Base-by-base conservation (phyloP, 2,329 filamentous ascomycete species). In the Akanthomyces dipterigenus region DNA sequence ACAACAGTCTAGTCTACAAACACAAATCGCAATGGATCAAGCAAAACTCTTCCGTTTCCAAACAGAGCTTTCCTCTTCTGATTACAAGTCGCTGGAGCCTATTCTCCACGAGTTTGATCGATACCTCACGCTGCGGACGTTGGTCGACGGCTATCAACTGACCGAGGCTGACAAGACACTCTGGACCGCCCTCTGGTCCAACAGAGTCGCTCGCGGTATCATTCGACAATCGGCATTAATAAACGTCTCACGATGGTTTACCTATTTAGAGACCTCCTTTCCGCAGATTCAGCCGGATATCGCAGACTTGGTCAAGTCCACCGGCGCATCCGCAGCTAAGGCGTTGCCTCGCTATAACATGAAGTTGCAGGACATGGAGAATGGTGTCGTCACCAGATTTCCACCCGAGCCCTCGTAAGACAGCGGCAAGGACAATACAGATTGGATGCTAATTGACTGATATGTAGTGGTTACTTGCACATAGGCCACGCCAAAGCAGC, bases 401-500 rank as follows among this genome's bases (percentile, higher is more conserved):
- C 86, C 91, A 9, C 91, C 91, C 7, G 91, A 96, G 83, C 91
- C 91, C 63, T 95, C 90, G 78, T 87, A 73, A 76, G 83, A 34
- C 11, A 34, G 31, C 8, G 31, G 3, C 11, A 7, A 34, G 78
- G n/a, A 31, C 2, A 28, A 36, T 14, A 38, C 6, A 9, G 20
- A 42, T 2, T 5, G 7, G 5, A 49, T 5, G 12, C 55, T 61
- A 49, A 22, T 28, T 64, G 11, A 18, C 36, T 61, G 22, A 56
- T 34, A 55, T 22, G 7, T 46, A 77, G 75, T 65, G 90, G 90
- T 63, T 95, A 95, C 71, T 83, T 96, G 38, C 91, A 96, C 76
- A 93, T 96, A 65, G 91, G 92, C 49, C 91, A 96, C 76, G 90
- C 90, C 65, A 96, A 96, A 76, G 90, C 90, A 22, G 90, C 90